phyloP scores from a whole-genome alignment of 176 grass and related monocot genomes.

The Eragrostis nindensis region DNA sequence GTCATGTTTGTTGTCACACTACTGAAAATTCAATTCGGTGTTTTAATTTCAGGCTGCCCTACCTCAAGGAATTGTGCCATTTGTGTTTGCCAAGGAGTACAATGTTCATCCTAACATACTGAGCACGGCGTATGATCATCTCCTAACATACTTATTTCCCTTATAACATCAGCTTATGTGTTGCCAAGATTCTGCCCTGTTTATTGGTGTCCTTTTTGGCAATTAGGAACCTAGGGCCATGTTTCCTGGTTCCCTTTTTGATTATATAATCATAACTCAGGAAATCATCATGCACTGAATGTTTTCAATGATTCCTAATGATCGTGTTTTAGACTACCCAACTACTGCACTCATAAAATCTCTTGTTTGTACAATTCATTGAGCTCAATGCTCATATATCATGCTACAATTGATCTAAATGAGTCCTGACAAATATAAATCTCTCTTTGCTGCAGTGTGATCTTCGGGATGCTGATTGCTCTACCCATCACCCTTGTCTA shows the following conservation, averaged over 20 bases:
- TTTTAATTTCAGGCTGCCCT: conserved; percentile 65
- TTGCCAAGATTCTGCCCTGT: not conserved
- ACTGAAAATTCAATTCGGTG: not conserved
- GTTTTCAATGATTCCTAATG: conserved; percentile 14
- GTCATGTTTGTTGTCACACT: not conserved
- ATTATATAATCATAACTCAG: not conserved
- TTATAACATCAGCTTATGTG: not conserved
- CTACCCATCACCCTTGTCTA: conserved; percentile 86
- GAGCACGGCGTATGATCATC: conserved; percentile 70
- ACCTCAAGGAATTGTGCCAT: conserved; percentile 88
- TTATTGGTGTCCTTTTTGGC: not conserved
- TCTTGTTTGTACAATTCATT: not conserved
- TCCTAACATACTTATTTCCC: not conserved
- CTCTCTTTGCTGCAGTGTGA: conserved; percentile 57
- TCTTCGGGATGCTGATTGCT: conserved; percentile 82
- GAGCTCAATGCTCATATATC: not conserved
- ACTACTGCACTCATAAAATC: not conserved
- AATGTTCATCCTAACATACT: conserved; percentile 84
- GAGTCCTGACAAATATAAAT: not conserved
- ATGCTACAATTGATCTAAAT: not conserved
- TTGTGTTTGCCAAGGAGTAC: conserved; percentile 95
- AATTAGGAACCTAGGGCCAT: not conserved
- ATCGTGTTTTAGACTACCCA: not conserved
- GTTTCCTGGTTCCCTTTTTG: not conserved
- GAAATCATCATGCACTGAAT: not conserved